Base-by-base conservation (phyloP, 2,329 filamentous ascomycete genomes). In the Hansfordia pulvinata region DNA sequence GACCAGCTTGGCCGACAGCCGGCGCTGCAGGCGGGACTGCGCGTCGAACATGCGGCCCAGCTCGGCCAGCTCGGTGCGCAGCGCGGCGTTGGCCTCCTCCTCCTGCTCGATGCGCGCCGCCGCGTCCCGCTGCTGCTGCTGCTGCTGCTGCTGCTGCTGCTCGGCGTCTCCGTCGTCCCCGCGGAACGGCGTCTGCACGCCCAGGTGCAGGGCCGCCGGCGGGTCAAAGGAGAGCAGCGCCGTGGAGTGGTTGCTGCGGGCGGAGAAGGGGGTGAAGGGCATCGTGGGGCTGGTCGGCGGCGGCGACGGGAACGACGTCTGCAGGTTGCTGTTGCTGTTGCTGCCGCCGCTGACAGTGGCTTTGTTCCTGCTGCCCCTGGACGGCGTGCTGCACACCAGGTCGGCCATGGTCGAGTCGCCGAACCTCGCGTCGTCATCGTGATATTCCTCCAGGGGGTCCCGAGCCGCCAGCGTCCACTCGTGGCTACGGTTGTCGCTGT, bases 391-490 rank as follows among this genome's bases (percentile, higher is more conserved):
- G 37, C 58, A 61, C 6, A 54, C 46, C 2, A 69, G 38, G 17
- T 70, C 62, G 0, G 56, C 60, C 44, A 67, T 54, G 0, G 63
- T 63, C 3, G 47, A 41, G n/a, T 69, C 59, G 6, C 62, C 60
- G 40, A 69, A 68, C 2, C 35, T 39, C 0, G 44, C 42, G n/a
- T 46, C 44, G 5, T 44, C 45, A 8, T 51, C 44, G 39, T 61
- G 60, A 18, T 53, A 54, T 24, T 60, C 56, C 10, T 54, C 52
- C 6, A 56, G 64, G 0, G 62, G 61, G 31, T 68, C 62, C 1
- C 55, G 42, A 0, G 62, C 59, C 0, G 61, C 56, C 29, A 62
- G 31, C 0, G 63, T 64, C 69, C 69, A 73, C 35, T 71, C 53
- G 20, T 53, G 55, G 21, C 20, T 31, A 14, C 54, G 29, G 10